Evolutionary conservation across 225 moss, liverwort and hornwort genomes (phyloP), one percentile per base, ranked within the genome.

Genomic region (Climacium dendroides): DNA sequence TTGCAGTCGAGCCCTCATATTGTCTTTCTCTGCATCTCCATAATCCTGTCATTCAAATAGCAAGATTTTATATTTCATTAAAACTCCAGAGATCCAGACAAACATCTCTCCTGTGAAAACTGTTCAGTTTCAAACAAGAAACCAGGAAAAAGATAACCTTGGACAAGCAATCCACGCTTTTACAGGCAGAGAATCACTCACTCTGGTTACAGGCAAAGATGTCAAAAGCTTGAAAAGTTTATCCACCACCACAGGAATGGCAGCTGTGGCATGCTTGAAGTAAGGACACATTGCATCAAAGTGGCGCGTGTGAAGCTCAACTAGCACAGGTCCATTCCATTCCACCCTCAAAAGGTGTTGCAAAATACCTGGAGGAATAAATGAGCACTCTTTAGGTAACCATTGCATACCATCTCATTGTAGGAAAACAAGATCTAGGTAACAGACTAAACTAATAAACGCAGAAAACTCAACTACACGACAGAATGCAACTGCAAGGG

Each of bases 241-340:
- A 60, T 95, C 89, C 83, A 97, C 95, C 85, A 97, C 95, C 80
- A 93, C 87, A 47, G 94, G 94, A 83, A 96, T 94, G 53, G 92
- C 90, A 87, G 93, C 93, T 89, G 93, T 85, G 58, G 91, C 94
- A 86, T 99, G 93, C 92, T 93, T 96, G 85, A 97, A 88, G 52
- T 96, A 97, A 50, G 95, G 95, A 65, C 97, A 95, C 95, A 99
- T 96, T 80, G 97, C 96, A 89, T 95, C 97, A 78, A 98, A 94
- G 81, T 96, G 93, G 39, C 95, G 96, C 53, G 96, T 97, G 89
- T 96, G 97, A 80, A 99, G 91, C 88, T 99, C 98, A 80, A 95
- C 93, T 45, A 99, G 90, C n/a, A 89, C 78, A 52, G 97, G 92
- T 90, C 89, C 92, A 63, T 95, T 94, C 95, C 95, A 97, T 28